Base-by-base conservation (phyloP, 2,329 filamentous ascomycete genomes). In the Diaporthe sp. region DNA sequence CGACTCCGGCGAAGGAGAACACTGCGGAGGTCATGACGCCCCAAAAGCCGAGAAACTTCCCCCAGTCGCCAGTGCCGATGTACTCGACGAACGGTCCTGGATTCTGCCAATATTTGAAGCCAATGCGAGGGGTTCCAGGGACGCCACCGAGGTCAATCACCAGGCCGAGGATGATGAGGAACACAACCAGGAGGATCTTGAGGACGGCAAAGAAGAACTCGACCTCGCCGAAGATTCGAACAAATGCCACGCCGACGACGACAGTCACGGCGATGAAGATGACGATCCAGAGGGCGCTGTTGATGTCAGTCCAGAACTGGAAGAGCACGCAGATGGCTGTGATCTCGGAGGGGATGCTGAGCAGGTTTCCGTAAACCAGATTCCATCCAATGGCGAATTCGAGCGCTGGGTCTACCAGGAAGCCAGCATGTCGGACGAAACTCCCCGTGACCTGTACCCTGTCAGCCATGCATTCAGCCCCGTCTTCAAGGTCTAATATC, bases 51-150 rank as follows among this genome's bases (percentile, higher is more conserved):
- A 94, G 85, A 79, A 95, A 94, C 19, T 86, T 85, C 19, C 92
- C 92, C 84, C 86, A 90, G 74, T 79, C 77, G 0, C 90, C 91
- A 0, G 83, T 84, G 3, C 86, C 86, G n/a, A 93, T 88, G 79
- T 92, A 90, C 78, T 92, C 89, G 45, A 92, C 90, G 78, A 93
- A 92, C 0, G 92, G 90, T 1, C 92, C 74, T 8, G 93, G 93
- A 42, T 91, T 82, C 71, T 85, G 89, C 93, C 93, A 95, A 82
- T 93, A 94, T 52, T 86, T 83, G 81, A 94, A 94, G 2, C 93
- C 93, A 69, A 91, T 86, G 6, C 89, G 85, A 28, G 89, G 86
- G 0, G 87, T 87, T 5, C 89, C 89, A 0, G 91, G 88, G 2
- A 90, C 86, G 61, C 91, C 91, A 40, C 91, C 91, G 1, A 92